Conservation (phyloP, 306 rosid species). For the Dryas drummondii region DNA sequence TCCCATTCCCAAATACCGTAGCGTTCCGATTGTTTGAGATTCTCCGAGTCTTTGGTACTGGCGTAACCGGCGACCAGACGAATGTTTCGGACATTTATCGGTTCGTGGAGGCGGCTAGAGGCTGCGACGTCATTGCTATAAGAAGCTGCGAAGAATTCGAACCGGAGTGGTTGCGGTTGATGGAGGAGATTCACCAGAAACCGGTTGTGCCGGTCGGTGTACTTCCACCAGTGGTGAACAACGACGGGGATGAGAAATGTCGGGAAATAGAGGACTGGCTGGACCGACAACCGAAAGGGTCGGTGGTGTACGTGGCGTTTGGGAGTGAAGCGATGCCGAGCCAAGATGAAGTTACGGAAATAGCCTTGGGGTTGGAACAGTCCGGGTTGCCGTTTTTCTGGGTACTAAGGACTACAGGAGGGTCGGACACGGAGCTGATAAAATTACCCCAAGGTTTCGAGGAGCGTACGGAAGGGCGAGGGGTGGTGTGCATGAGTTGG, state of each 20-base stretch:
- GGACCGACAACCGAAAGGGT: slow-evolving; percentile 26
- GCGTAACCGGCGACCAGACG: background rate
- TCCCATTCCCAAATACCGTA: slow-evolving; percentile 27
- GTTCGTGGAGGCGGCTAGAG: background rate
- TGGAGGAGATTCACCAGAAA: slow-evolving; percentile 4
- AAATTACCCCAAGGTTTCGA: slow-evolving; percentile 50
- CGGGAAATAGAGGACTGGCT: slow-evolving; percentile 31
- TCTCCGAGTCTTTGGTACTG: background rate
- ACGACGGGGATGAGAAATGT: slow-evolving; percentile 13
- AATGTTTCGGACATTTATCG: slow-evolving; percentile 18
- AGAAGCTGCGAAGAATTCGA: slow-evolving; percentile 21
- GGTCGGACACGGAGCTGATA: slow-evolving; percentile 13
- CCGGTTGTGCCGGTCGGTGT: slow-evolving; percentile 10
- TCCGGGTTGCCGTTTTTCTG: slow-evolving; percentile 39
- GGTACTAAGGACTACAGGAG: slow-evolving; percentile 30
- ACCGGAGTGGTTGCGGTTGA: slow-evolving; percentile 15
- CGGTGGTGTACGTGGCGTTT: slow-evolving; percentile 51
- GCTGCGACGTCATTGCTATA: slow-evolving; percentile 13
- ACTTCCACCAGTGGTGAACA: background rate
- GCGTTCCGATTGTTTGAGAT: slow-evolving; percentile 33
- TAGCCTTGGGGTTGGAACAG: slow-evolving; percentile 47
- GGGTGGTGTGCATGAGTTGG: slow-evolving; percentile 43
- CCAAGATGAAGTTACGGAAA: slow-evolving; percentile 35
- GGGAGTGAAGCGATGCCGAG: slow-evolving; percentile 48
- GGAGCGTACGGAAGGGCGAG: slow-evolving; percentile 31